Base-by-base conservation (phyloP, 1,139 yeast genomes). In the Debaryomycetaceae sp. region DNA sequence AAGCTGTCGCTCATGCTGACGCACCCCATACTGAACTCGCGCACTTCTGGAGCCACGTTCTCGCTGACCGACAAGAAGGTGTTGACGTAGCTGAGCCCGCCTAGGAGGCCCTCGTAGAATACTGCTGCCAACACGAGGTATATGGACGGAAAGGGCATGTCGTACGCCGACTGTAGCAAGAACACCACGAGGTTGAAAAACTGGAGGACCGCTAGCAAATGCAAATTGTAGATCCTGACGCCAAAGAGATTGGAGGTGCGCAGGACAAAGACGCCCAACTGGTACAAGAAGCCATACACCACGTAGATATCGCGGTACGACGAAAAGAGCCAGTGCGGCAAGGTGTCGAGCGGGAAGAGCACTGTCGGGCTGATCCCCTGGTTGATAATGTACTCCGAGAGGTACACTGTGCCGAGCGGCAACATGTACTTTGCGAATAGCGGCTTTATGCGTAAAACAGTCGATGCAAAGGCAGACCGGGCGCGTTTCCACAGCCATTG, bases 1-100 rank as follows among this genome's bases (percentile, higher is more conserved):
- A 81, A 73, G 11, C 94, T 79, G 49, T 90, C 97, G 37, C 95
- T 83, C 35, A 87, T 73, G 0, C 95, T 86, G 1, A 86, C 95
- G n/a, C 93, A 73, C 1, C 96, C 97, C 71, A 90, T 70, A 5
- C 92, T 77, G 47, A 87, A 86, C 47, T 90, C 97, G 30, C 95
- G 62, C 33, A 74, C 71, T 1, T 55, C 41, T 12, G 57, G 48
- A 0, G 71, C 56, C 0, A 75, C 65, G 2, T 71, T 63, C 37
- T 85, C 94, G 27, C 81, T 67, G 0, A 86, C 90, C 12, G 74
- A 62, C 61, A 79, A 62, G 44, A 83, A 90, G 0, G 96, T 86
- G 45, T 87, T 87, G 30, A 83, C 92, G 46, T 90, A 90, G 15
- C 90, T 75, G 3, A 81, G 71, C 2, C 98, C 97, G 2, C 97